A percentile compares a stretch with the other conserved stretches of the same genome.
phyloP scores from a whole-genome alignment of 2,329 filamentous ascomycete genomes.

The Xylariaceae sp. region DNA sequence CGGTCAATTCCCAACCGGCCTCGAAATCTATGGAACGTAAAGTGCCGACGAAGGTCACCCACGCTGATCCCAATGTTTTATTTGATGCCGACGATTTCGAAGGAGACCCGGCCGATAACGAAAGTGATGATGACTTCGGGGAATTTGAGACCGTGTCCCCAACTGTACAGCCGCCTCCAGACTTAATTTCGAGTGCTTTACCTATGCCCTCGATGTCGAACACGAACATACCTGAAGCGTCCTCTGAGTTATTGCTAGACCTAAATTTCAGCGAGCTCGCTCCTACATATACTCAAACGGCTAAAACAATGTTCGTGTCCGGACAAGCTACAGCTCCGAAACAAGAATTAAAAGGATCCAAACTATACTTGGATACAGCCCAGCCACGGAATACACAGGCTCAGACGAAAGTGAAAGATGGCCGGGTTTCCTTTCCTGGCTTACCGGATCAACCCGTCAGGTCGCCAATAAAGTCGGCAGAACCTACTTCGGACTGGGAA shows the following conservation, averaged over 20 bases:
- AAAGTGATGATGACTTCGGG: slow-evolving; percentile 51
- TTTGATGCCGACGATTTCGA: slow-evolving; percentile 60
- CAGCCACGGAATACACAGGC: slow-evolving; percentile 38
- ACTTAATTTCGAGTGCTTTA: slow-evolving; percentile 39
- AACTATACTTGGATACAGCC: slow-evolving; percentile 38
- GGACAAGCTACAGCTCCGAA: slow-evolving; percentile 36
- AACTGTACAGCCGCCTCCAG: slow-evolving; percentile 24
- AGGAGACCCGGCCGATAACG: slow-evolving; percentile 35
- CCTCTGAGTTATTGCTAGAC: slow-evolving; percentile 33
- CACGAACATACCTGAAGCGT: slow-evolving; percentile 25
- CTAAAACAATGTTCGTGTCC: slow-evolving; percentile 49
- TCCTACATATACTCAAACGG: slow-evolving; percentile 41
- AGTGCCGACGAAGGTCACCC: slow-evolving; percentile 13
- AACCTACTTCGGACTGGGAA: slow-evolving; percentile 29
- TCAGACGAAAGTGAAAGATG: slow-evolving; percentile 29
- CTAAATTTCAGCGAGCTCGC: slow-evolving; percentile 29
- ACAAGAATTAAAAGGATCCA: slow-evolving; percentile 30
- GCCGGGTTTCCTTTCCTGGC: slow-evolving; percentile 50
- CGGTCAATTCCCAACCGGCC: slow-evolving; percentile 8
- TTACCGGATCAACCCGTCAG: slow-evolving; percentile 29
- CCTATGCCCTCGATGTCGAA: slow-evolving; percentile 27
- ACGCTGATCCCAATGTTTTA: slow-evolving; percentile 49
- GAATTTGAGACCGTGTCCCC: slow-evolving; percentile 50
- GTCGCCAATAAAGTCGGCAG: slow-evolving; percentile 17
- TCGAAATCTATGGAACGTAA: slow-evolving; percentile 11